These are phyloP conservation scores for Crithidia mellificae DNA, from an alignment of 208 protist genomes.

Conservation along the genomic window DNA sequence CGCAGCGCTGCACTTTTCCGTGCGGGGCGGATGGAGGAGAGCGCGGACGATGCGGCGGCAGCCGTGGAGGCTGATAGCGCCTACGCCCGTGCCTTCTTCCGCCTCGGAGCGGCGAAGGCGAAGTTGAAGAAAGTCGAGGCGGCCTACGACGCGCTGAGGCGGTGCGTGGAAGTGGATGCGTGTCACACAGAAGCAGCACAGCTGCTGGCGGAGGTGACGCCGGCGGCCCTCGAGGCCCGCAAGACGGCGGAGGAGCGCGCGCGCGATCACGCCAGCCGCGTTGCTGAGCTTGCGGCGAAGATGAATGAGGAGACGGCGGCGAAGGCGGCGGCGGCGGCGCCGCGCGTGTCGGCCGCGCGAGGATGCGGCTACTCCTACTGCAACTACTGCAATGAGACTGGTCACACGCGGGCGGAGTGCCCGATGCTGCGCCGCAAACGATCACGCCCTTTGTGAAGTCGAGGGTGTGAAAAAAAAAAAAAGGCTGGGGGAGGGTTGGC, in stretches of 20 bases:
- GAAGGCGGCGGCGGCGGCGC: constrained; percentile 4
- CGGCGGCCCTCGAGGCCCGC: constrained; percentile 33
- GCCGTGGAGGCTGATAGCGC: constrained; percentile 49
- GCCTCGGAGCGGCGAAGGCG: constrained; percentile 60
- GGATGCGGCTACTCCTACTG: constrained; percentile 74
- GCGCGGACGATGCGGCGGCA: constrained; percentile 55
- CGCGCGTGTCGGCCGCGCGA: constrained; percentile 39
- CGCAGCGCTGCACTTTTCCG: constrained; percentile 75
- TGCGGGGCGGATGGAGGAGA: constrained; percentile 45
- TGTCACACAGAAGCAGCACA: constrained; percentile 46
- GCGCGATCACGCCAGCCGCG: constrained; percentile 36
- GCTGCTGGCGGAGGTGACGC: constrained; percentile 50
- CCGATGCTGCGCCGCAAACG: constrained; percentile 71
- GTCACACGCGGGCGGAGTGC: constrained; percentile 74
- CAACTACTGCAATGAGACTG: constrained; percentile 81
- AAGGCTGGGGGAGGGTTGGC: too few relatives aligned
- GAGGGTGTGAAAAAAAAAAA: too few relatives aligned
- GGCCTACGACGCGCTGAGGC: constrained; percentile 49
- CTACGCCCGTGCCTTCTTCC: constrained; percentile 79
- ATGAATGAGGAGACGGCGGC: constrained; percentile 37
- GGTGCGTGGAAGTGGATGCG: constrained; percentile 63
- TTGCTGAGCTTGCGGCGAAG: constrained; percentile 44
- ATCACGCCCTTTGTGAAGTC: constrained; percentile 31
- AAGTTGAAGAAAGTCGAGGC: constrained; percentile 48
- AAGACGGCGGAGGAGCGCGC: constrained; percentile 59